Conservation (phyloP, 169 alveolate genomes). For the Perkinsus chesapeaki region DNA sequence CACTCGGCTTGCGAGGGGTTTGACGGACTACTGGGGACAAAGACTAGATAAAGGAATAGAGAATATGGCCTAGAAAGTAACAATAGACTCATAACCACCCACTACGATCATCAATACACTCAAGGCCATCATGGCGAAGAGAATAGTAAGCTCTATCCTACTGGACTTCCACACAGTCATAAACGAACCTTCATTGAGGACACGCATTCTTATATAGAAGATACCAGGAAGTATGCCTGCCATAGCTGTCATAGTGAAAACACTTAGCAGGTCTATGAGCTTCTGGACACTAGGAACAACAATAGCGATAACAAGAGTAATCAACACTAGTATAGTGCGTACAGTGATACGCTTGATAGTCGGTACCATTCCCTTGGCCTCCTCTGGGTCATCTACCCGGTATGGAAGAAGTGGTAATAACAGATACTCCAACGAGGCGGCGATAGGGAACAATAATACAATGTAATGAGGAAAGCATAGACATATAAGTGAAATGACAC, state of each 20-base stretch:
- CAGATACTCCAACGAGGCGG: background rate
- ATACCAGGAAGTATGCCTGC: background rate
- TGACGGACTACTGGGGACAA: background rate
- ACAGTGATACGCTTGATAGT: background rate
- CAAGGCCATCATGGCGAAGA: background rate
- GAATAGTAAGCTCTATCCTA: background rate
- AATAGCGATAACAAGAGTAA: background rate
- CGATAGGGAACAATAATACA: background rate
- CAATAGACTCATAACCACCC: background rate
- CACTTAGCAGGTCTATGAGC: background rate
- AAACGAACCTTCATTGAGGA: background rate
- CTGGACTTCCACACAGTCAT: background rate
- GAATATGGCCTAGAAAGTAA: background rate
- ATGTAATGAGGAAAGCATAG: background rate
- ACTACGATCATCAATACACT: background rate
- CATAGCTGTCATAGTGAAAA: background rate
- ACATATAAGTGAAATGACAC: background rate
- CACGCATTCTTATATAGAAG: background rate
- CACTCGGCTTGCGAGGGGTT: background rate
- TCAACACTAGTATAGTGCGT: background rate
- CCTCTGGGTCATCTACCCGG: background rate
- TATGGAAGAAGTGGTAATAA: background rate
- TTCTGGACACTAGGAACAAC: background rate
- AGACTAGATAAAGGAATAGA: background rate
- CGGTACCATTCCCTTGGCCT: background rate